Percentiles rank a stretch among this genome's conserved stretches.
Conservation (phyloP, 768 basidiomycete genomes). For the Kwoniella dendrophila region DNA sequence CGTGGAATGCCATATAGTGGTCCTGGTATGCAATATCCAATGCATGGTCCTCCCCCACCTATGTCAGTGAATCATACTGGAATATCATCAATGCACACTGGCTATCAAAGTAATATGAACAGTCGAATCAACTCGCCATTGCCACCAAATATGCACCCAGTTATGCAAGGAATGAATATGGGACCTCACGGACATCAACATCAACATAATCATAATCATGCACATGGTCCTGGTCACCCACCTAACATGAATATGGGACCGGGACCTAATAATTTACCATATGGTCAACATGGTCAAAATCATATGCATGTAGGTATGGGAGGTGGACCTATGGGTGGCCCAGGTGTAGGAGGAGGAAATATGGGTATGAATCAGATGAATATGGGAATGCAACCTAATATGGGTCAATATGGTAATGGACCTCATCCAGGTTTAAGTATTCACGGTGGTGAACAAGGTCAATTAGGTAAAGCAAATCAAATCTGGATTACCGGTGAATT, state of each 20-base stretch:
- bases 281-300: constrained; percentile 26
- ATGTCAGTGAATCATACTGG: constrained; percentile 42
- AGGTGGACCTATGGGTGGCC: constrained; percentile 35
- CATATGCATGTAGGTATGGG: constrained; percentile 41
- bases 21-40: constrained; percentile 35
- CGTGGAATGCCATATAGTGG: constrained; percentile 40
- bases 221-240: constrained; percentile 5
- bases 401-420: constrained; percentile 56
- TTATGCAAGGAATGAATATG: constrained; percentile 31
- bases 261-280: constrained; percentile 10
- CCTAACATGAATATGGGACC: constrained; percentile 18
- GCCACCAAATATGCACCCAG: constrained; percentile 24
- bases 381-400: constrained; percentile 52
- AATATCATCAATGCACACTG: constrained; percentile 33
- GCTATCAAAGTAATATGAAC: constrained; percentile 21
- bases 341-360: no score
- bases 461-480: constrained; percentile 67
- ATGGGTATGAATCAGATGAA: constrained; percentile 53
- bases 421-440: constrained; percentile 40
- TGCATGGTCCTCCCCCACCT: constrained; percentile 27
- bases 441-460: constrained; percentile 47
- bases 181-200: constrained; percentile 16
- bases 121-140: constrained; percentile 26
- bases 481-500: constrained; percentile 99
- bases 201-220: no score